Conservation (phyloP, 2,329 filamentous ascomycete genomes). For the Chrysosphaeria jannelii region DNA sequence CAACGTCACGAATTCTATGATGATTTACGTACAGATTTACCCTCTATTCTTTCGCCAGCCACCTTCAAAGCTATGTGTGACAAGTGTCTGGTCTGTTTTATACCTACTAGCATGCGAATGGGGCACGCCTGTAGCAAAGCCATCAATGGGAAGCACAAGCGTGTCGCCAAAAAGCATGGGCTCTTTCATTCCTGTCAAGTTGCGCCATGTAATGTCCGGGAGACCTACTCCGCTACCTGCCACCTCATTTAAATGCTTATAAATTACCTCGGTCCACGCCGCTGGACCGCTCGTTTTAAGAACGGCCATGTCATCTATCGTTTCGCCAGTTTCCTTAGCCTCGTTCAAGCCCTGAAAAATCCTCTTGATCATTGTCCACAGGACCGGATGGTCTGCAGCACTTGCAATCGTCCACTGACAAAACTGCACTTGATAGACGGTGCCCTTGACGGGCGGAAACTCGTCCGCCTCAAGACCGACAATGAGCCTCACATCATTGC, state of each 20-base stretch:
- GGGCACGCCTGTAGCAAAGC: conserved; percentile 5
- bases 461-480: conserved; percentile 9
- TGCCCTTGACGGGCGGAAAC: conserved; percentile 5
- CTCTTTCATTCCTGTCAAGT: conserved; percentile 4
- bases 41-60: too few species aligned
- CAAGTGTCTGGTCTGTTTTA: too few species aligned
- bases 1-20: too few species aligned
- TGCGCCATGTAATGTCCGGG: conserved; percentile 3
- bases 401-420: conserved; percentile 10
- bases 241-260: conserved; percentile 6
- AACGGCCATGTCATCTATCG: conserved; percentile 8
- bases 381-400: conserved; percentile 8
- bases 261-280: conserved; percentile 9
- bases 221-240: conserved; percentile 3
- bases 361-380: conserved; percentile 7
- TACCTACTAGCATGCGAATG: conserved; percentile 5
- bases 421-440: conserved; percentile 8
- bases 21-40: too few species aligned
- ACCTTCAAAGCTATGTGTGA: too few species aligned
- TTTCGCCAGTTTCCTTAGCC: too few species aligned
- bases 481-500: conserved; percentile 5
- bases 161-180: conserved; percentile 5
- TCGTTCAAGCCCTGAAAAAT: conserved; percentile 4
- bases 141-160: conserved; percentile 5
- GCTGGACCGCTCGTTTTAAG: conserved; percentile 8